Base-by-base conservation (phyloP, 495 filamentous ascomycete genomes). In the Trichoderma parareesei region DNA sequence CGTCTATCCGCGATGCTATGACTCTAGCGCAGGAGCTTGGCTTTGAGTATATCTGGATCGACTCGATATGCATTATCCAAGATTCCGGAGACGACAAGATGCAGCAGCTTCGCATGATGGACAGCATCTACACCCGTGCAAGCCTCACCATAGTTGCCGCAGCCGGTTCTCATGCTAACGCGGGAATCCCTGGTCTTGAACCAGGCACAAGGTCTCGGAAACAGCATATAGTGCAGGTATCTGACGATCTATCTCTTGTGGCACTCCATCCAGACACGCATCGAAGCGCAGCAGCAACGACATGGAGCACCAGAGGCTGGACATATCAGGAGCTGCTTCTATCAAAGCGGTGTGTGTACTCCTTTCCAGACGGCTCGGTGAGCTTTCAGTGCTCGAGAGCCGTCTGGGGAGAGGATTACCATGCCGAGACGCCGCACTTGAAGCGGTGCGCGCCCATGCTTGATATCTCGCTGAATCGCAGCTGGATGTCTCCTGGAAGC, bases 61-160 rank as follows among this genome's bases (percentile, higher is more conserved):
- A 70, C 49, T 38, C 63, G 7, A 13, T 70, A 37, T 70, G 68
- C 35, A 70, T 70, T 38, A 49, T 68, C n/a, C 68, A 70, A 60
- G 68, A 62, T n/a, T 53, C 55, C 14, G 16, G 1, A 10, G 64
- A 16, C 0, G 64, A 68, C 11, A 66, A 63, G 18, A 4, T 11
- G 10, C 60, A 10, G 18, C 59, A 70, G 59, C 62, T 62, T 8
- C 38, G 42, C 16, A 66, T 60, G 20, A 70, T 70, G 68, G 64
- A 61, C 20, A 49, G 61, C 14, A 62, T 67, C 14, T 69, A 67
- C 44, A 61, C 63, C 20, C 43, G 64, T 35, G 65, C 68, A 5
- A 64, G 38, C 10, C 61, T 67, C 40, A 67, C 65, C 16, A 61
- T 69, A 35, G 67, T 65, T 4, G 64, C 67, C 6, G 64, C 60